phyloP scores from a whole-genome alignment of 352 stramenopile species.

The Globisporangium canariense region DNA sequence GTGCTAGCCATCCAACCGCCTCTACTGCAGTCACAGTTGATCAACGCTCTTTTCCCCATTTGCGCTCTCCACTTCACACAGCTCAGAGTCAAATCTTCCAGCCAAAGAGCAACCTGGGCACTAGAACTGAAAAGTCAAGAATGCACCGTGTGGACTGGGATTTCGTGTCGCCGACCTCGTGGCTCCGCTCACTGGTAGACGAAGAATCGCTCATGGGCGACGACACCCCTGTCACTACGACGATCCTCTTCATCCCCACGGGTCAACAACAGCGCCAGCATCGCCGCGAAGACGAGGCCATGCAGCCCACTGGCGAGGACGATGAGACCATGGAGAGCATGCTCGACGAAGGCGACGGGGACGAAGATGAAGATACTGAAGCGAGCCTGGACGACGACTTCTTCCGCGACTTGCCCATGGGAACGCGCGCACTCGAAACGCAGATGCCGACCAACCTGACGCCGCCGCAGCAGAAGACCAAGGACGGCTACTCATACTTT shows the following conservation, averaged over 20 bases:
- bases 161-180: conserved; percentile 42
- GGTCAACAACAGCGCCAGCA: background rate
- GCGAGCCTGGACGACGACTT: conserved; percentile 36
- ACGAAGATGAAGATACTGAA: conserved; percentile 5
- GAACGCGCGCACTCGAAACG: conserved; percentile 45
- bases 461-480: conserved; percentile 35
- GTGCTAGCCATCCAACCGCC: too few species aligned
- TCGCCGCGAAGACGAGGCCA: conserved; percentile 21
- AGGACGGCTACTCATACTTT: conserved; percentile 43
- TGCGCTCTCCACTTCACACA: background rate
- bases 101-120: background rate
- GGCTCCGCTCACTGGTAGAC: conserved; percentile 40
- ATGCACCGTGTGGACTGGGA: conserved; percentile 33
- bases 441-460: conserved; percentile 28
- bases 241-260: conserved; percentile 22
- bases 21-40: background rate
- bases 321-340: background rate
- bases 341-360: conserved; percentile 8
- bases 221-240: conserved; percentile 19
- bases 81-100: background rate
- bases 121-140: background rate
- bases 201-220: conserved; percentile 51
- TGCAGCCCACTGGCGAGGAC: conserved; percentile 8
- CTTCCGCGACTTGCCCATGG: conserved; percentile 48
- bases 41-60: background rate